Evolutionary conservation across 2,329 filamentous ascomycete genomes (phyloP).

Genomic region (Ceratocystis albifundus): DNA sequence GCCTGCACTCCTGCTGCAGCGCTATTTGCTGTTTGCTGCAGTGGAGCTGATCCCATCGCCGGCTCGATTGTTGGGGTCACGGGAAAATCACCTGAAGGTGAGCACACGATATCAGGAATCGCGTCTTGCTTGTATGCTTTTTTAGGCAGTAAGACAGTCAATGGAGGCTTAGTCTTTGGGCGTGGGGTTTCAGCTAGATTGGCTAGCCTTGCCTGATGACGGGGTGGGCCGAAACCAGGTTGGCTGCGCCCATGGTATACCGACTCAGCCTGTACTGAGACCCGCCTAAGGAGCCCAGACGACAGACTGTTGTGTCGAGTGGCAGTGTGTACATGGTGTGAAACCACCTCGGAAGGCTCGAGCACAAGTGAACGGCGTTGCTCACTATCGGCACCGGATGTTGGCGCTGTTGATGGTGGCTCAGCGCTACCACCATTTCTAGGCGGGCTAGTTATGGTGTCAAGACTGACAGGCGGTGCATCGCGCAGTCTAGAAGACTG

Average conservation of each 20-base stretch:
- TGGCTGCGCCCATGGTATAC: neutral
- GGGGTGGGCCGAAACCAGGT: neutral
- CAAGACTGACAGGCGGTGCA: slow-evolving; percentile 24
- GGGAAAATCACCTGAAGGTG: slow-evolving; percentile 14
- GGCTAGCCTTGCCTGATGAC: neutral
- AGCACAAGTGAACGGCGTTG: slow-evolving; percentile 16
- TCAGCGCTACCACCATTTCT: slow-evolving; percentile 11
- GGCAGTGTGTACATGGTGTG: neutral
- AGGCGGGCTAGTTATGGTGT: slow-evolving; percentile 14
- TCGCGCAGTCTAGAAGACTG: slow-evolving; percentile 18
- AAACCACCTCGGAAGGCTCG: slow-evolving; percentile 15
- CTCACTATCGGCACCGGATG: neutral
- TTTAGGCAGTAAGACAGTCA: slow-evolving; percentile 15
- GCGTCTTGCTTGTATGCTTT: neutral
- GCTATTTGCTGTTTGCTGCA: neutral
- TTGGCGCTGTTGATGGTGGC: neutral
- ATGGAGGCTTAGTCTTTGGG: slow-evolving; percentile 11
- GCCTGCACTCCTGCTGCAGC: neutral
- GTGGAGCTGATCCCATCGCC: neutral
- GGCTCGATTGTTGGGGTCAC: neutral
- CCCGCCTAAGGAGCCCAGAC: neutral
- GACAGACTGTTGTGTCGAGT: neutral
- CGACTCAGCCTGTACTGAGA: neutral
- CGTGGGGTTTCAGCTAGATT: neutral
- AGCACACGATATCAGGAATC: slow-evolving; percentile 10